phyloP scores from a whole-genome alignment of 1,284 basidiomycete genomes.

The Neonothopanus nambi region DNA sequence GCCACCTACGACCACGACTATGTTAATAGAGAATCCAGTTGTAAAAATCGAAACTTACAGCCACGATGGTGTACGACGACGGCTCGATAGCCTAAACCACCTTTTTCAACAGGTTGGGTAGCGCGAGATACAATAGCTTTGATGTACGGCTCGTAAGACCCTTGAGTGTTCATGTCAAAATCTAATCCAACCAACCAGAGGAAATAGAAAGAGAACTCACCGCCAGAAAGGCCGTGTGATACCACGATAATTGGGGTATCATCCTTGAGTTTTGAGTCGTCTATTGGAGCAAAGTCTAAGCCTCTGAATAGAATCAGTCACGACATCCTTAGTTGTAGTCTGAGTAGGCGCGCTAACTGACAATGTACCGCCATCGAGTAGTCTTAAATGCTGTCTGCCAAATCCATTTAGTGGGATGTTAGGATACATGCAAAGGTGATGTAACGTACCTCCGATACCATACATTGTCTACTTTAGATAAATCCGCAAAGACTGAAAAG shows the following conservation, averaged over 20 bases:
- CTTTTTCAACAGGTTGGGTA: conserved; percentile 7
- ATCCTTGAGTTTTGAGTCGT: conserved; percentile 51
- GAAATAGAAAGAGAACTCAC: conserved; percentile 33
- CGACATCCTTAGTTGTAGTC: neutral
- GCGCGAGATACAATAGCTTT: conserved; percentile 64
- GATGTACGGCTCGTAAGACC: conserved; percentile 89
- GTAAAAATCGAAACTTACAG: conserved; percentile 55
- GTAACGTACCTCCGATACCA: conserved; percentile 63
- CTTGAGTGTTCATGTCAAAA: conserved; percentile 33
- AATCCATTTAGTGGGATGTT: neutral
- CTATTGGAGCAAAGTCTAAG: conserved; percentile 69
- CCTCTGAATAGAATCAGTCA: conserved; percentile 44
- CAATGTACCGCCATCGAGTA: conserved; percentile 50
- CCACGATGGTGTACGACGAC: conserved; percentile 74
- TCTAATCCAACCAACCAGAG: neutral
- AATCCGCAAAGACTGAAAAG: conserved; percentile 72
- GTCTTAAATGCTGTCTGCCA: conserved; percentile 38
- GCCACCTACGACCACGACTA: conserved; percentile 52
- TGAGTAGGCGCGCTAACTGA: conserved; percentile 25
- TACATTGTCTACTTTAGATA: conserved; percentile 71
- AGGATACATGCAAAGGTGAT: neutral
- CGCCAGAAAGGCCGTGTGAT: conserved; percentile 88
- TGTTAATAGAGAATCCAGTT: too few species aligned
- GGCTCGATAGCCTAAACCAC: conserved; percentile 17
- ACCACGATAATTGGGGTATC: conserved; percentile 83